These are phyloP conservation scores for Candida awuae DNA, from an alignment of 805 yeast genomes.

Conservation along the genomic window DNA sequence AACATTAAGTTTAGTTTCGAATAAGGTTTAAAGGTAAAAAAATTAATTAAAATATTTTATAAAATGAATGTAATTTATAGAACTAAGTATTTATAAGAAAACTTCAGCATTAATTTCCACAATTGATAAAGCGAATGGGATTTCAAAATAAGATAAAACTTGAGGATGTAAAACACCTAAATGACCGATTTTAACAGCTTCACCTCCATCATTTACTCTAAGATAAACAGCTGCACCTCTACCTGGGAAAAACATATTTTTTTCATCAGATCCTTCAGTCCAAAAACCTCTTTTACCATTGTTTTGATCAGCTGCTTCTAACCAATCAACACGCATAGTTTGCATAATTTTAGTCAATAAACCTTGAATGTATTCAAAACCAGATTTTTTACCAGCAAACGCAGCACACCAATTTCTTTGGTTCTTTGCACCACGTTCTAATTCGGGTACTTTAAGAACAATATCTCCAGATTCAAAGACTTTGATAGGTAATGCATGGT, in stretches of 20 bases:
- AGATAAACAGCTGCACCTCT: constrained; percentile 87
- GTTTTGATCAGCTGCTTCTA: constrained; percentile 43
- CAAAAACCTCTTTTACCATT: constrained; percentile 71
- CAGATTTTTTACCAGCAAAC: constrained; percentile 89
- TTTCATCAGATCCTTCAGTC: constrained; percentile 63
- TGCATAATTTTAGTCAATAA: constrained; percentile 91
- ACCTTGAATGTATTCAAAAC: constrained; percentile 93
- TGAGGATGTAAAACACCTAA: constrained; percentile 96
- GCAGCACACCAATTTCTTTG: constrained; percentile 94
- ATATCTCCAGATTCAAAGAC: constrained; percentile 96
- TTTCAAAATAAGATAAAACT: constrained; percentile 76
- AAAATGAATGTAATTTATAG: background rate
- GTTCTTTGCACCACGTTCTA: constrained; percentile 83
- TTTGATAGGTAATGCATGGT: constrained; percentile 88
- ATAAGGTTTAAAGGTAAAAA: no score
- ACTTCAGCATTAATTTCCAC: constrained; percentile 88
- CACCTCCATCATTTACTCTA: constrained; percentile 54
- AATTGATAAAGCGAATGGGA: constrained; percentile 87
- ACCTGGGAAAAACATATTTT: constrained; percentile 87
- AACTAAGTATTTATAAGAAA: constrained; percentile 46
- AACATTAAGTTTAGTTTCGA: constrained; percentile 25
- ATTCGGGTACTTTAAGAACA: constrained; percentile 66
- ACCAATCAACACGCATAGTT: constrained; percentile 85
- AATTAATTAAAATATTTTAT: background rate
- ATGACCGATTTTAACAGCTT: constrained; percentile 59